Evolutionary conservation across 2,329 filamentous ascomycete species (phyloP).

Genomic region (Aurifilum marmelostoma): DNA sequence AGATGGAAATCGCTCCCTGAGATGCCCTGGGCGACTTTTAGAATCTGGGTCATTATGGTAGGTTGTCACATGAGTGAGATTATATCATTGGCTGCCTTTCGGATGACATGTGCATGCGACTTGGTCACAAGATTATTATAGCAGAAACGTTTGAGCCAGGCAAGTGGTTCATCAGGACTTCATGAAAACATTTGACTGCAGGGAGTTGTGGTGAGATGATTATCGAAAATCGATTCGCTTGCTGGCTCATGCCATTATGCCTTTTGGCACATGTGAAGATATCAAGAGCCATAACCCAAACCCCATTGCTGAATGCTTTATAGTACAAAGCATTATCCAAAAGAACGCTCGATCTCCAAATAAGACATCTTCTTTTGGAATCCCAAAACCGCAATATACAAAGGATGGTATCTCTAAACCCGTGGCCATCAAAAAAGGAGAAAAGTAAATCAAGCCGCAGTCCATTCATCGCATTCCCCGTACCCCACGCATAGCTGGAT

Average conservation of each 20-base stretch:
- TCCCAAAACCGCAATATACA: background rate
- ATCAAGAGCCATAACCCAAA: background rate
- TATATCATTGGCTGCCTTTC: too few species aligned
- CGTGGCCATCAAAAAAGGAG: background rate
- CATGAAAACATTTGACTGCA: too few species aligned
- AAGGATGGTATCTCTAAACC: background rate
- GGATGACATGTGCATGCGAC: too few species aligned
- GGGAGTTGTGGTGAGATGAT: background rate
- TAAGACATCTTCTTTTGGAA: background rate
- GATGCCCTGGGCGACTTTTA: too few species aligned
- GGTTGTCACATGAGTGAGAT: too few species aligned
- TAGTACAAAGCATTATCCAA: background rate
- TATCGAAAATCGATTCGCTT: background rate
- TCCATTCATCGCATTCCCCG: background rate
- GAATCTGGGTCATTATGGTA: too few species aligned
- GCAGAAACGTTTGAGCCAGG: too few species aligned
- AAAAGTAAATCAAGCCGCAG: background rate
- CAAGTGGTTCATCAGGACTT: too few species aligned
- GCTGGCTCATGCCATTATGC: background rate
- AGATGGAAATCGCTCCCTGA: too few species aligned
- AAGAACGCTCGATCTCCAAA: background rate
- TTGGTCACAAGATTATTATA: too few species aligned
- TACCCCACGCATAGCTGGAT: too few species aligned
- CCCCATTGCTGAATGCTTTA: background rate
- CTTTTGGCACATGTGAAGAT: background rate